These are phyloP conservation scores for Cadophora sp. DNA, from an alignment of 2,329 filamentous ascomycete species.

Conservation along the genomic window DNA sequence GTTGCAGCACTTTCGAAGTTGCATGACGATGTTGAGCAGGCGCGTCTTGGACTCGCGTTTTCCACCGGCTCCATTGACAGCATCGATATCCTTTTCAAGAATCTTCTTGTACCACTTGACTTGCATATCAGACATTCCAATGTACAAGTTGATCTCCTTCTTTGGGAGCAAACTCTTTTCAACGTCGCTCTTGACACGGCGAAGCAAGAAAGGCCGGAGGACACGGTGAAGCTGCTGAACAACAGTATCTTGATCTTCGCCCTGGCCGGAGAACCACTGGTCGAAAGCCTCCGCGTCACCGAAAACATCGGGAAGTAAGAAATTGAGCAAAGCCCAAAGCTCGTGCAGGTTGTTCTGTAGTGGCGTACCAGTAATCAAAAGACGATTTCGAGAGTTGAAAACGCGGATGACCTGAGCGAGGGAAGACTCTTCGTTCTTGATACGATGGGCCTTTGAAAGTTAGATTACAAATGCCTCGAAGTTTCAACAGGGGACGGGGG, in stretches of 20 bases:
- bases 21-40: constrained; percentile 98
- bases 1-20: constrained; percentile 98
- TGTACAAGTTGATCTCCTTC: constrained; percentile 95
- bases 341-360: constrained; percentile 98
- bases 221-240: constrained; percentile 96
- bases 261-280: constrained; percentile 94
- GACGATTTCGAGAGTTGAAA: constrained; percentile 93
- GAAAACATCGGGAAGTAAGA: constrained; percentile 97
- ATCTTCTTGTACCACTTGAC: constrained; percentile 99
- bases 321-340: constrained; percentile 96
- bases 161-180: constrained; percentile 98
- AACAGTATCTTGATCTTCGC: constrained; percentile 90
- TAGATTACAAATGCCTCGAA: constrained; percentile 20
- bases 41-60: constrained; percentile 98
- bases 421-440: constrained; percentile 99
- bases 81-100: constrained; percentile 97
- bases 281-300: constrained; percentile 97
- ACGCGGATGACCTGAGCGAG: constrained; percentile 94
- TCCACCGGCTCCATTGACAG: constrained; percentile 93
- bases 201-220: constrained; percentile 88
- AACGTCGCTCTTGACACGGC: constrained; percentile 95
- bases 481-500: neutral
- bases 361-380: constrained; percentile 95
- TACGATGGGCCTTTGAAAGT: constrained; percentile 73
- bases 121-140: constrained; percentile 99